Conservation (phyloP, 495 filamentous ascomycete species). For the Staphylotrichum longicolle region DNA sequence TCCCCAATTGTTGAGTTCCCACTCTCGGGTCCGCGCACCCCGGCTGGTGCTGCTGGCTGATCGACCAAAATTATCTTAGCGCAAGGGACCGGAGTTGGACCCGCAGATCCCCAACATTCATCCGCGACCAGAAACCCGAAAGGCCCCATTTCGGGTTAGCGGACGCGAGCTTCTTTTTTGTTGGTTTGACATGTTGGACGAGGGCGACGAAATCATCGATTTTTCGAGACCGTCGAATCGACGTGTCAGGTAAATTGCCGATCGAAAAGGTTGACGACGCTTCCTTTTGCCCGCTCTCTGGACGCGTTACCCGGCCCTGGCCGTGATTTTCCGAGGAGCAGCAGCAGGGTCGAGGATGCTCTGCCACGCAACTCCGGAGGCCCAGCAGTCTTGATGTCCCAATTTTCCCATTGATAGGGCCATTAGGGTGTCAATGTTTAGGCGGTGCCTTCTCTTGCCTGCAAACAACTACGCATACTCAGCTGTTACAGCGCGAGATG, state of each 20-base stretch:
- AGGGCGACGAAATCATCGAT: too few relatives aligned
- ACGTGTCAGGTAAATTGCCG: not conserved
- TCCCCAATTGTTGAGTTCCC: conserved; percentile 37
- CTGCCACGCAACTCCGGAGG: too few relatives aligned
- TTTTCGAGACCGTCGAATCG: not conserved
- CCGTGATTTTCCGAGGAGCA: not conserved
- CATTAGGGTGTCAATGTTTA: too few relatives aligned
- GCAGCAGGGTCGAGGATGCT: not conserved
- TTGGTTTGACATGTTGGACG: not conserved
- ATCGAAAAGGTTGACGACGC: not conserved
- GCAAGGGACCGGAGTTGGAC: conserved; percentile 29
- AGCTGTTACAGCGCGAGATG: too few relatives aligned
- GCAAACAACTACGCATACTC: too few relatives aligned
- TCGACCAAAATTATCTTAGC: conserved; percentile 28
- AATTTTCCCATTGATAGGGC: too few relatives aligned
- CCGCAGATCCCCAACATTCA: conserved; percentile 47
- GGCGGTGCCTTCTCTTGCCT: too few relatives aligned
- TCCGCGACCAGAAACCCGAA: conserved; percentile 24
- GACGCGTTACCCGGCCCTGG: not conserved
- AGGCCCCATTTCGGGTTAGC: conserved; percentile 11
- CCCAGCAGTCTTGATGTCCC: too few relatives aligned
- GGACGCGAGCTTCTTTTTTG: conserved; percentile 2
- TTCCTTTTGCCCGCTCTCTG: conserved; percentile 7
- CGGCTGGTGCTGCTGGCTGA: conserved; percentile 16
- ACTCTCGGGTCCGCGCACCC: conserved; percentile 13